Percentiles rank a stretch among this genome's conserved stretches.
These are phyloP conservation scores for Austroboletus niveus DNA, from an alignment of 1,284 basidiomycete species.

Conservation along the genomic window DNA sequence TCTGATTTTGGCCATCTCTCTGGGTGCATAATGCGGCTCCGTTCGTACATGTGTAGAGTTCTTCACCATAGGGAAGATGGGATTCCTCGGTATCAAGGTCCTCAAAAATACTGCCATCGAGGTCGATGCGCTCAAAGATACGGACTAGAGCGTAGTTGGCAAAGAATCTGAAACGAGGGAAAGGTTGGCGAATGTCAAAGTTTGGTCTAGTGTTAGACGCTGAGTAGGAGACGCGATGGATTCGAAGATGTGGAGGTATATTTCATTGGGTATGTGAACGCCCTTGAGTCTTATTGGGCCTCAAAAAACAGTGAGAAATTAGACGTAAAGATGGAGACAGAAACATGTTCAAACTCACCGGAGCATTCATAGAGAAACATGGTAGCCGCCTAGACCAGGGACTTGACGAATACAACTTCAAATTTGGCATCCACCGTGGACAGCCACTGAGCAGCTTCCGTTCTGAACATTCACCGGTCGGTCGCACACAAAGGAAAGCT, in stretches of 20 bases:
- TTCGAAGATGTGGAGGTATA: constrained; percentile 40
- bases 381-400: no score
- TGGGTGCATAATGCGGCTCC: constrained; percentile 9
- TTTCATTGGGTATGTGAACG: constrained; percentile 30
- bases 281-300: constrained; percentile 4
- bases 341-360: no score
- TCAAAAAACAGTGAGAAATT: no score
- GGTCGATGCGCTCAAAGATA: constrained; percentile 34
- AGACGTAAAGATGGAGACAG: no score
- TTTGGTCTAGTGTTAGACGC: constrained; percentile 5
- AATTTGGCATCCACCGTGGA: no score
- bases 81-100: no score
- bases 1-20: background rate
- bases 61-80: background rate
- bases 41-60: background rate
- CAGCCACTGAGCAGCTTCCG: no score
- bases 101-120: constrained; percentile 17
- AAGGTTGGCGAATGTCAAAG: background rate
- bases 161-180: constrained; percentile 42
- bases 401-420: no score
- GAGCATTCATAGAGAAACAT: no score
- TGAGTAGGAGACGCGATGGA: constrained; percentile 11
- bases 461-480: no score
- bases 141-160: constrained; percentile 35
- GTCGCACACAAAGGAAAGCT: no score